Conservation (phyloP, 768 basidiomycete genomes). For the Tylopilus sp. region DNA sequence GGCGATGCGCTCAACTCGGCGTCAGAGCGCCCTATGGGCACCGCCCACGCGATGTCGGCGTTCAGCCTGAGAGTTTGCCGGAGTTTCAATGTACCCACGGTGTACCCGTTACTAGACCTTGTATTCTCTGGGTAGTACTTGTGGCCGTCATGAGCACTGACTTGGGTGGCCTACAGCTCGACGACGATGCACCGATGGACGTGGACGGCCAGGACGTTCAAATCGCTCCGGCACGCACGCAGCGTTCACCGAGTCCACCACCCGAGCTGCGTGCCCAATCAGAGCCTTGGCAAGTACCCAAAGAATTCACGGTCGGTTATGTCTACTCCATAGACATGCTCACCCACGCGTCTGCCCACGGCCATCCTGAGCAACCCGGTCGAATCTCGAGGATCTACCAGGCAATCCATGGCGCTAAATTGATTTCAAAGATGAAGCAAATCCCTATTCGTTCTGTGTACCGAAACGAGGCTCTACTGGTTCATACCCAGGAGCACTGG, state of each 20-base stretch:
- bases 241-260: constrained; percentile 19
- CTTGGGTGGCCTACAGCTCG: constrained; percentile 20
- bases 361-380: constrained; percentile 73
- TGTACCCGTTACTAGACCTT: no score
- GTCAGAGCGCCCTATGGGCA: not conserved
- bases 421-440: constrained; percentile 70
- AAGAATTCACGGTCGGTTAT: constrained; percentile 60
- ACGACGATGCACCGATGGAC: constrained; percentile 25
- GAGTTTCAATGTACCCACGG: constrained; percentile 27
- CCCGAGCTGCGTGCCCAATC: constrained; percentile 26
- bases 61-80: constrained; percentile 1
- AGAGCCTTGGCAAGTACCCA: constrained; percentile 28
- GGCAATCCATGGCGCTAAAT: constrained; percentile 53
- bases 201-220: constrained; percentile 21
- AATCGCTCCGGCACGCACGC: not conserved
- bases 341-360: constrained; percentile 64
- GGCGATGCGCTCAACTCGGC: not conserved
- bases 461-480: constrained; percentile 78
- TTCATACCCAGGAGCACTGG: constrained; percentile 92
- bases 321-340: constrained; percentile 89
- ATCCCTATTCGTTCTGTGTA: constrained; percentile 72
- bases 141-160: constrained; percentile 3
- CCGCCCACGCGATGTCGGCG: not conserved
- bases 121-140: no score
- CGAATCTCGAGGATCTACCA: constrained; percentile 78